These are phyloP conservation scores for Apiotrichum sp. DNA, from an alignment of 1,284 basidiomycete genomes.

Conservation along the genomic window DNA sequence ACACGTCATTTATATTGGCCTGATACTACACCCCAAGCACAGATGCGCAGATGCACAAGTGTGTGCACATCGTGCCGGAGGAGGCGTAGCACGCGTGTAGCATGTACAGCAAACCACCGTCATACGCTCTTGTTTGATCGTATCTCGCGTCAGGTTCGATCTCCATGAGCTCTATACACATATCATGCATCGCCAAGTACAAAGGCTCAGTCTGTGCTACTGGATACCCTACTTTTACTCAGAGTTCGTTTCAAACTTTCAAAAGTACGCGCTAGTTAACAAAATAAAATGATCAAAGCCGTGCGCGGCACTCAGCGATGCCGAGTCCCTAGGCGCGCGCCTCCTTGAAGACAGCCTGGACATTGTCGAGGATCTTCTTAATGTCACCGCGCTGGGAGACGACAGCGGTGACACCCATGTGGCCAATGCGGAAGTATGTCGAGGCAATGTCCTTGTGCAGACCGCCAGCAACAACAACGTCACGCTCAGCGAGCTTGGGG, in stretches of 20 bases:
- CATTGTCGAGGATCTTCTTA: conserved; percentile 62
- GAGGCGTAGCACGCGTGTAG: too few species aligned
- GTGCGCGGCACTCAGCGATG: background rate
- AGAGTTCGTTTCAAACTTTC: background rate
- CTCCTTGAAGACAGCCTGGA: conserved; percentile 56
- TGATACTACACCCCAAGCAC: too few species aligned
- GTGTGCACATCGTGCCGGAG: too few species aligned
- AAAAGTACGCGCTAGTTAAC: background rate
- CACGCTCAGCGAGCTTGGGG: conserved; percentile 55
- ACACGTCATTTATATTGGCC: too few species aligned
- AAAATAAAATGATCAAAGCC: conserved; percentile 1
- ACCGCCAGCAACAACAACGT: conserved; percentile 81
- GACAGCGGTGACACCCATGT: conserved; percentile 83
- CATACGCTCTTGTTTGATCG: too few species aligned
- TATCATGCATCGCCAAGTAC: conserved; percentile 2
- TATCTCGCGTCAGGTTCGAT: too few species aligned
- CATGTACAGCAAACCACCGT: too few species aligned
- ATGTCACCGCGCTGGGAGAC: conserved; percentile 66
- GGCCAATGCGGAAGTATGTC: conserved; percentile 54
- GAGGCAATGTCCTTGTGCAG: conserved; percentile 83
- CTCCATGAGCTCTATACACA: background rate
- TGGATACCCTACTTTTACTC: background rate
- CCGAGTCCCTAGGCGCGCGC: conserved; percentile 17
- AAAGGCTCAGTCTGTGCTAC: background rate
- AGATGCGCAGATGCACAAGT: too few species aligned